A percentile compares a stretch with the other conserved stretches of the same genome.
These are phyloP conservation scores for Hanseniaspora gamundiae DNA, from an alignment of 1,139 yeast species.

Conservation along the genomic window DNA sequence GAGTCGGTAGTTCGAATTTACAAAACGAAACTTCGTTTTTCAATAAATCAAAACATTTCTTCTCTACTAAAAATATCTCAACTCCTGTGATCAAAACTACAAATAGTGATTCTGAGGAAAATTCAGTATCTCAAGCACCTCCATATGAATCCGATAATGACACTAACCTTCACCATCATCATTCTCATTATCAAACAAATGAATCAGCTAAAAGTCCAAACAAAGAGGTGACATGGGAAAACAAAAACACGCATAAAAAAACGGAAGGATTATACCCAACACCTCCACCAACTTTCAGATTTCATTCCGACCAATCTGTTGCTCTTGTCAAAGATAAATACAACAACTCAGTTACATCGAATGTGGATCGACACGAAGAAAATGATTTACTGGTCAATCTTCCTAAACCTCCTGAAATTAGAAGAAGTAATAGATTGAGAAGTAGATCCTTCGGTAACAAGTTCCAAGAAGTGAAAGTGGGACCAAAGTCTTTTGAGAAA, in stretches of 20 bases:
- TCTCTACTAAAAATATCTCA: neutral
- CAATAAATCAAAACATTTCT: neutral
- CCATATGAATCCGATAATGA: neutral
- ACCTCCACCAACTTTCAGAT: neutral
- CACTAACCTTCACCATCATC: no score
- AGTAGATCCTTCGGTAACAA: constrained; percentile 44
- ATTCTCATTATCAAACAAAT: no score
- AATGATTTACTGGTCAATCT: neutral
- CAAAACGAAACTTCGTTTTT: neutral
- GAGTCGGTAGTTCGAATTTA: neutral
- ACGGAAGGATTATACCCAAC: neutral
- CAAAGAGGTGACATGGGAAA: no score
- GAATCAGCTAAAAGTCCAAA: no score
- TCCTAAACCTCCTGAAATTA: constrained; percentile 7
- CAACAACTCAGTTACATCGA: no score
- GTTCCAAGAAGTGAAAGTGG: constrained; percentile 66
- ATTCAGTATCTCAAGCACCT: neutral
- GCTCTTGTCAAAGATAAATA: neutral
- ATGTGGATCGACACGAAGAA: neutral
- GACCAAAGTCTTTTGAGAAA: constrained; percentile 80
- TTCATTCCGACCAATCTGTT: neutral
- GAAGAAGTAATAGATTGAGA: constrained; percentile 34
- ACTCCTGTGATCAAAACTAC: neutral
- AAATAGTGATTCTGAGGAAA: neutral
- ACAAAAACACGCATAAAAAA: no score